Percentiles rank a stretch among this genome's conserved stretches.
Evolutionary conservation across 1,284 basidiomycete genomes (phyloP).

Genomic region (Meripilus lineatus): DNA sequence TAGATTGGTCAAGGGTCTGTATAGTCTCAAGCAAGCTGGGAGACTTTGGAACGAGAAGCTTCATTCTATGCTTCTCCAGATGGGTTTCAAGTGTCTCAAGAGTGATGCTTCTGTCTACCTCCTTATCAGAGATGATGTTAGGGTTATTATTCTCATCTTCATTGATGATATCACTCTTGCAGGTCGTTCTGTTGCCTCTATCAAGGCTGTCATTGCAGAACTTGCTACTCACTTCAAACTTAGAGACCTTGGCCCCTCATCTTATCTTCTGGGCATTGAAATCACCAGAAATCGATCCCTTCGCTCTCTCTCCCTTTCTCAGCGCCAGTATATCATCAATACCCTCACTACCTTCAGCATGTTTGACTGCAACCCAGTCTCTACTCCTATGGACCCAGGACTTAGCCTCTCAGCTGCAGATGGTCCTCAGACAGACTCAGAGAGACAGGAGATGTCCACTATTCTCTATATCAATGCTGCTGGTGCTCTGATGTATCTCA

Average conservation of each 20-base stretch:
- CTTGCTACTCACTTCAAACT: slow-evolving; percentile 18
- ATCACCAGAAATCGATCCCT: slow-evolving; percentile 24
- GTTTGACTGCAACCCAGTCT: slow-evolving; percentile 21
- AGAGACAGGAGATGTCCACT: slow-evolving; percentile 1
- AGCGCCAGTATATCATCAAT: slow-evolving; percentile 33
- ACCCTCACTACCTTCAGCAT: slow-evolving; percentile 32
- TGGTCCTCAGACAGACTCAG: slow-evolving; percentile 3
- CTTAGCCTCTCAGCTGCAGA: slow-evolving; percentile 8
- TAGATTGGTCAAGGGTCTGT: slow-evolving; percentile 22
- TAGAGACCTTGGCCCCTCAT: slow-evolving; percentile 17
- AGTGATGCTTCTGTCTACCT: slow-evolving; percentile 3
- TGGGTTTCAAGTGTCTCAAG: slow-evolving; percentile 16
- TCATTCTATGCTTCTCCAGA: slow-evolving; percentile 2
- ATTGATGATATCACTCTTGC: slow-evolving; percentile 21
- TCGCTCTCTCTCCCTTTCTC: slow-evolving; percentile 28
- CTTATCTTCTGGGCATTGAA: slow-evolving; percentile 18
- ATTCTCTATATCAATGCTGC: slow-evolving; percentile 11
- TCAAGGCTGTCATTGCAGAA: slow-evolving; percentile 9
- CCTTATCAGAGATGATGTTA: slow-evolving; percentile 1
- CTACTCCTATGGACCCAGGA: slow-evolving; percentile 28
- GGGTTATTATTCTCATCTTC: slow-evolving; percentile 17
- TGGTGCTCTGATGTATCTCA: slow-evolving; percentile 27
- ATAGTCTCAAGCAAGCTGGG: slow-evolving; percentile 36
- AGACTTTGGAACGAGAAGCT: slow-evolving; percentile 29
- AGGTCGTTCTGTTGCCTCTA: slow-evolving; percentile 6